Evolutionary conservation across 495 filamentous ascomycete species (phyloP), one percentile per base, ranked within the genome.

Genomic region (Neurospora sp.): DNA sequence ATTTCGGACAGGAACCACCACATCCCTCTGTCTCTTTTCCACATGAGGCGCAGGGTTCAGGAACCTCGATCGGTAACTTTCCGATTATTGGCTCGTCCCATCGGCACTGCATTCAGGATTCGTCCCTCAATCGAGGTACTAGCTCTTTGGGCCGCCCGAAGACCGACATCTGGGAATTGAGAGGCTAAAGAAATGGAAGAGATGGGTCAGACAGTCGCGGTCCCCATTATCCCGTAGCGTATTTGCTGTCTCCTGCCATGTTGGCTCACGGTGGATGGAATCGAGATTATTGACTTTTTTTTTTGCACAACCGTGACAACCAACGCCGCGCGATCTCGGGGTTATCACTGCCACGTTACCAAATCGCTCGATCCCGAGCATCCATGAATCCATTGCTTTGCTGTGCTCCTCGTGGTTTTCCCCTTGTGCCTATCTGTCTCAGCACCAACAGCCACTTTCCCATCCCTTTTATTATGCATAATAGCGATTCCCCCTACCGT

Each of bases 21-120:
- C 22, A 31, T 61, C 47, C 22, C 45, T 53, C 47, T 31, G 27
- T 4, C 27, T 65, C 53, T 65, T 61, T 65, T 65, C 53, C 53
- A 65, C 27, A 65, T 65, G 14, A 35, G 14, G 53, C 61, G 69
- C 72, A 74, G 53, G 71, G 70, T 47, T 69, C 68, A 74, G 74
- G 74, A 70, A 71, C 71, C 71, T 39, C 74, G 76, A 77, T 77
- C 76, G 71, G 40, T 65, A 35, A 22, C 53, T 44, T 72, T 65
- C 73, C 74, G 76, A 78, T 78, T 68, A 78, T 78, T 78, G 76
- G 76, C 73, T 73, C 39, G 45, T 69, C 65, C 27, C 39, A 41
- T 73, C 71, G 73, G 71, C 72, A 73, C 38, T 45, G 71, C 59
- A 70, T 71, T 65, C 27, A 65, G 14, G 27, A 65, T 65, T 65